Percentiles rank a stretch among this genome's conserved stretches.
These are phyloP conservation scores for Lentinula guzmanii DNA, from an alignment of 768 basidiomycete species.

Conservation along the genomic window DNA sequence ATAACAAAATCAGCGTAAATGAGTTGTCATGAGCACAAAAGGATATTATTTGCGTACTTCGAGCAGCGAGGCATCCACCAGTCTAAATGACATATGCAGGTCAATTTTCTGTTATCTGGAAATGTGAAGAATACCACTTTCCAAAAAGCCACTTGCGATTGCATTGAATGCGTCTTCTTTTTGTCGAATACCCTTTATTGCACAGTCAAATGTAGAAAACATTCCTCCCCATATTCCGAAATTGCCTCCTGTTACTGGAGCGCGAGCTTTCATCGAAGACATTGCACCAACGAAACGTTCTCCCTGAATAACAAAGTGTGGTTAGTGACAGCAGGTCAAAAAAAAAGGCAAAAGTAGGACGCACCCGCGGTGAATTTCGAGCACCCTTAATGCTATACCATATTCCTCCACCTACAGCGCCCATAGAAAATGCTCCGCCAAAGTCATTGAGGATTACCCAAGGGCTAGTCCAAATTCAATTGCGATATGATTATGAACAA, in stretches of 20 bases:
- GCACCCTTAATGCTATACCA: slow-evolving; percentile 99
- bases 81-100: slow-evolving; percentile 38
- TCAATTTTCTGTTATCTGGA: neutral
- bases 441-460: slow-evolving; percentile 99
- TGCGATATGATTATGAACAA: neutral
- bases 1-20: neutral
- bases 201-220: slow-evolving; percentile 98
- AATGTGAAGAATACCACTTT: neutral
- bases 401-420: slow-evolving; percentile 94
- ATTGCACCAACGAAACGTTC: slow-evolving; percentile 92
- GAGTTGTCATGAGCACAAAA: neutral
- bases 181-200: slow-evolving; percentile 93
- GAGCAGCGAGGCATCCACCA: slow-evolving; percentile 89
- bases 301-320: slow-evolving; percentile 44
- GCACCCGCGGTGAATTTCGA: slow-evolving; percentile 88
- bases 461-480: slow-evolving; percentile 48
- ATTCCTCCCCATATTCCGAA: slow-evolving; percentile 96
- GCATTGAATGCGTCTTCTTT: slow-evolving; percentile 99
- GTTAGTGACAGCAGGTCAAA: neutral
- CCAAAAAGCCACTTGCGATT: slow-evolving; percentile 58
- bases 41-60: slow-evolving; percentile 58
- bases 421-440: slow-evolving; percentile 97
- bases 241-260: slow-evolving; percentile 97
- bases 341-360: slow-evolving; percentile 18
- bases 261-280: slow-evolving; percentile 95